phyloP scores from a whole-genome alignment of 176 grass and related monocot species.

The Musa troglodytarum region DNA sequence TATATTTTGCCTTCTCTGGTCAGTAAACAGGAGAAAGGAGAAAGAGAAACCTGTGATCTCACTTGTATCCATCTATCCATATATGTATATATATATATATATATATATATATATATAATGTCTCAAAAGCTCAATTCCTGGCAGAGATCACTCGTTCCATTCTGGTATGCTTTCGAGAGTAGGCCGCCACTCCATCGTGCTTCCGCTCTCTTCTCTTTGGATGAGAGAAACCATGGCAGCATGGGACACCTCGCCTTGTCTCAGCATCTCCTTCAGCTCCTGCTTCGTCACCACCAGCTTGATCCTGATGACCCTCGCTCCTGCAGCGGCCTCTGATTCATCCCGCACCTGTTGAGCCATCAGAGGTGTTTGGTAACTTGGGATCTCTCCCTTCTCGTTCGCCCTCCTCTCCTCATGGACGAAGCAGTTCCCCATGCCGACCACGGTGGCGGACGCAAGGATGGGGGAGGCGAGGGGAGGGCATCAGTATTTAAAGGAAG shows the following conservation, averaged over 20 bases:
- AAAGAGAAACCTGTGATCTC: not conserved
- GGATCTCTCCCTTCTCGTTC: slow-evolving; percentile 18
- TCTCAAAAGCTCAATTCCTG: not conserved
- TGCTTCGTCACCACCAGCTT: slow-evolving; percentile 28
- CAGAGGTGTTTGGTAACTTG: not conserved
- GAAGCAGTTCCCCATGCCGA: slow-evolving; percentile 33
- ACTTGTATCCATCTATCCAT: too few relatives aligned
- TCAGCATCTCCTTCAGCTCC: slow-evolving; percentile 26
- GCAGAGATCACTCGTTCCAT: slow-evolving; percentile 12
- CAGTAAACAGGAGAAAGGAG: not conserved
- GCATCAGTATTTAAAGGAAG: slow-evolving; percentile 12
- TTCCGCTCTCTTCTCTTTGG: slow-evolving; percentile 8
- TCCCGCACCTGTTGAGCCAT: not conserved
- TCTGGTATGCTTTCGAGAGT: slow-evolving; percentile 33
- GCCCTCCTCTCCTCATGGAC: slow-evolving; percentile 16
- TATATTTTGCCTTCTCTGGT: not conserved
- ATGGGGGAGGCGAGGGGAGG: not conserved
- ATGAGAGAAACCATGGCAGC: slow-evolving; percentile 24
- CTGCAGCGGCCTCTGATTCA: not conserved
- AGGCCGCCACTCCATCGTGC: slow-evolving; percentile 11
- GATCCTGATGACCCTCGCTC: slow-evolving; percentile 22
- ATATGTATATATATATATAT: too few relatives aligned
- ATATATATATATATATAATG: too few relatives aligned
- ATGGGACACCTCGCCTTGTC: slow-evolving; percentile 9
- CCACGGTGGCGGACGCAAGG: not conserved